phyloP scores from a whole-genome alignment of 2,329 filamentous ascomycete genomes.

The Plenodomus biglobosus region DNA sequence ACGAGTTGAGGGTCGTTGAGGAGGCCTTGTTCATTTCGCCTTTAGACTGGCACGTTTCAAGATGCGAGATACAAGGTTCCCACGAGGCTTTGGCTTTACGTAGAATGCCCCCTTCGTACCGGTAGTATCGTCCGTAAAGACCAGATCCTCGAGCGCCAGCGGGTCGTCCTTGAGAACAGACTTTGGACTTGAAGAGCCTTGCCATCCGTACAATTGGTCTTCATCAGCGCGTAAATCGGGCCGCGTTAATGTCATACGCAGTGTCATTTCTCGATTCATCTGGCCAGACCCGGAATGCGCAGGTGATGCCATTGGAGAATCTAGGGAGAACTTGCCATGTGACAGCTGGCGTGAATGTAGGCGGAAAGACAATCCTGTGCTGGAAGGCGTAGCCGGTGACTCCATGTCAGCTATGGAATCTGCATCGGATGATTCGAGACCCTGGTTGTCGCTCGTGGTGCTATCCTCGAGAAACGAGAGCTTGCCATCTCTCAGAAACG shows the following conservation, averaged over 20 bases:
- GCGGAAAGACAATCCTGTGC: conserved; percentile 38
- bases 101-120: conserved; percentile 52
- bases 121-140: conserved; percentile 51
- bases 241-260: conserved; percentile 91
- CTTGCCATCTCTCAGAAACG: conserved; percentile 61
- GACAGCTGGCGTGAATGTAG: conserved; percentile 34
- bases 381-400: conserved; percentile 43
- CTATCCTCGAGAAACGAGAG: conserved; percentile 46
- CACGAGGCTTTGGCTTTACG: conserved; percentile 40
- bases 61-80: conserved; percentile 40
- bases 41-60: conserved; percentile 43
- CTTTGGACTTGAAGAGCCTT: conserved; percentile 40
- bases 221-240: conserved; percentile 80
- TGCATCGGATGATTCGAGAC: conserved; percentile 32
- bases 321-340: conserved; percentile 37
- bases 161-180: conserved; percentile 50
- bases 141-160: conserved; percentile 57
- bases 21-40: conserved; percentile 13
- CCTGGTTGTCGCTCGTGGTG: conserved; percentile 30
- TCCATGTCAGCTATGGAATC: conserved; percentile 40
- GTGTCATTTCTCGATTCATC: conserved; percentile 80
- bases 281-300: conserved; percentile 25
- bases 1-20: too few relatives aligned
- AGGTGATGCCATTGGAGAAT: conserved; percentile 31
- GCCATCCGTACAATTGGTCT: conserved; percentile 71